Conservation (phyloP, 2,329 filamentous ascomycete genomes). For the Apiospora rasikravindrae region DNA sequence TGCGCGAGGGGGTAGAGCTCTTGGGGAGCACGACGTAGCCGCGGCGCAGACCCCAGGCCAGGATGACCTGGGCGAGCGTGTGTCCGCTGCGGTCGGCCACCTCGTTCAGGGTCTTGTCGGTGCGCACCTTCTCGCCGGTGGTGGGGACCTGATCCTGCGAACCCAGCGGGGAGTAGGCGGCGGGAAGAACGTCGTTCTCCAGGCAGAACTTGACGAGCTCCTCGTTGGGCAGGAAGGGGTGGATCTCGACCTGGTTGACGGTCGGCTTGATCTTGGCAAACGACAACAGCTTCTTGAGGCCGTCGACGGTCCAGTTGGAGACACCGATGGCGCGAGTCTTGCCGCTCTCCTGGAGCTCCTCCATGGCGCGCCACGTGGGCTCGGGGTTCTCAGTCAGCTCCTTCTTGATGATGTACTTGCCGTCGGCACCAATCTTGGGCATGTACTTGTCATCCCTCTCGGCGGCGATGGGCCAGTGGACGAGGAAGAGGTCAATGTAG, state of each 20-base stretch:
- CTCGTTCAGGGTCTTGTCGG: slow-evolving; percentile 62
- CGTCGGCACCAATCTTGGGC: slow-evolving; percentile 51
- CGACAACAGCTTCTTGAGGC: slow-evolving; percentile 45
- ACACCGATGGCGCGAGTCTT: slow-evolving; percentile 49
- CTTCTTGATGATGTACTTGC: slow-evolving; percentile 58
- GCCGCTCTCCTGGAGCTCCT: slow-evolving; percentile 42
- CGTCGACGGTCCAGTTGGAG: slow-evolving; percentile 50
- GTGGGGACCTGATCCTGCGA: slow-evolving; percentile 72
- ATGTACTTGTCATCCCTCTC: slow-evolving; percentile 49
- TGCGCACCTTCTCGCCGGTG: slow-evolving; percentile 69
- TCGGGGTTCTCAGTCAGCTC: slow-evolving; percentile 69
- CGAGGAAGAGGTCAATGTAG: slow-evolving; percentile 64
- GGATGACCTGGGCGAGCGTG: slow-evolving; percentile 65
- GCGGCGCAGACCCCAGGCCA: slow-evolving; percentile 69
- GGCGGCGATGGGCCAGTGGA: slow-evolving; percentile 56
- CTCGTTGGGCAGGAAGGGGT: slow-evolving; percentile 52
- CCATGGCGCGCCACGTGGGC: slow-evolving; percentile 68
- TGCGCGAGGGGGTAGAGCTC: slow-evolving; percentile 69
- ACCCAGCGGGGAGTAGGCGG: slow-evolving; percentile 59
- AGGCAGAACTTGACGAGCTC: slow-evolving; percentile 60
- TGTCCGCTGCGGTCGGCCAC: slow-evolving; percentile 63
- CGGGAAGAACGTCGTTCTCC: slow-evolving; percentile 54
- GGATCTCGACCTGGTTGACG: slow-evolving; percentile 53
- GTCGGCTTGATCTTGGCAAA: slow-evolving; percentile 46
- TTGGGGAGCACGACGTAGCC: slow-evolving; percentile 74